A percentile compares a stretch with the other conserved stretches of the same genome.
phyloP scores from a whole-genome alignment of 2,329 filamentous ascomycete species.

The Aureobasidium sp. region DNA sequence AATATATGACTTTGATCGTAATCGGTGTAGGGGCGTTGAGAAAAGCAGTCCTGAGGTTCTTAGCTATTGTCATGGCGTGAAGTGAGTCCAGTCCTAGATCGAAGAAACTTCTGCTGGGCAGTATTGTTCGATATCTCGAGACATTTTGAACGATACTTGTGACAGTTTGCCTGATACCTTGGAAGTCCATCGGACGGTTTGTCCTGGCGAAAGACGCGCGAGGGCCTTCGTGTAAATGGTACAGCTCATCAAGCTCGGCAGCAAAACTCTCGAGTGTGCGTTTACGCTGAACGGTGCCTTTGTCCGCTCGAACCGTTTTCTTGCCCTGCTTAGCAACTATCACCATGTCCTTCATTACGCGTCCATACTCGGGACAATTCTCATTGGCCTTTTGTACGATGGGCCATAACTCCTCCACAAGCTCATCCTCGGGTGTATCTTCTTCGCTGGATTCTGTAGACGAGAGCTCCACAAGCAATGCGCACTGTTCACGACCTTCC shows the following conservation, averaged over 20 bases:
- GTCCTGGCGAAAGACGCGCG: neutral
- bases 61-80: slow-evolving; percentile 21
- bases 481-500: slow-evolving; percentile 32
- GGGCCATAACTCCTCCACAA: slow-evolving; percentile 54
- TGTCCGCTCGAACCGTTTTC: slow-evolving; percentile 51
- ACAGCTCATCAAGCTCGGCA: slow-evolving; percentile 54
- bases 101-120: slow-evolving; percentile 32
- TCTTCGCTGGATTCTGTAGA: slow-evolving; percentile 33
- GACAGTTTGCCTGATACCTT: neutral
- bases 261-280: slow-evolving; percentile 46
- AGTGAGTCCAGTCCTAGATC: slow-evolving; percentile 38
- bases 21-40: neutral
- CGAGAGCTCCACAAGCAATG: slow-evolving; percentile 35
- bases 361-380: slow-evolving; percentile 43
- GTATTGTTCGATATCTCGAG: neutral
- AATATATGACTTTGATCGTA: slow-evolving; percentile 1
- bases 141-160: neutral
- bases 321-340: slow-evolving; percentile 45
- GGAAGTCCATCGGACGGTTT: neutral
- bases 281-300: slow-evolving; percentile 50
- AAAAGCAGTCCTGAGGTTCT: neutral
- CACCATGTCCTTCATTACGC: slow-evolving; percentile 49
- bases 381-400: slow-evolving; percentile 50
- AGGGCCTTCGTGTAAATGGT: slow-evolving; percentile 34
- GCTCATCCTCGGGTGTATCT: slow-evolving; percentile 27